Conservation (phyloP, 2,329 filamentous ascomycete species). For the Penicillium frequentans region DNA sequence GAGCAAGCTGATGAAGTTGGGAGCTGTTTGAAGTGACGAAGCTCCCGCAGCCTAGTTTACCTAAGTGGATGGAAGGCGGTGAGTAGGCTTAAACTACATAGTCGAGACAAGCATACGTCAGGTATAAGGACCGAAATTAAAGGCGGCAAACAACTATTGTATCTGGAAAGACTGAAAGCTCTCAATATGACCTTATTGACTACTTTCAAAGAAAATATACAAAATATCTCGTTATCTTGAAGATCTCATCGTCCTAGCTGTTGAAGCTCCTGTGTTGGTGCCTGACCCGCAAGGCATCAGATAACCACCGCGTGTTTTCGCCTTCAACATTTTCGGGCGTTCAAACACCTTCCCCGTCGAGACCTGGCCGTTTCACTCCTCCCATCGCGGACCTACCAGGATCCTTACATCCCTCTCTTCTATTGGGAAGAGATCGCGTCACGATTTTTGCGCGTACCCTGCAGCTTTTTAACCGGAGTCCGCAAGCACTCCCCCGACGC, state of each 20-base stretch:
- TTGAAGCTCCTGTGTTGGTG: conserved; percentile 4
- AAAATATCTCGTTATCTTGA: not conserved
- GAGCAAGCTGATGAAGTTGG: conserved; percentile 14
- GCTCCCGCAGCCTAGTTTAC: conserved; percentile 38
- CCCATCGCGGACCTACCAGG: conserved; percentile 10
- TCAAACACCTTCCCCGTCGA: not conserved
- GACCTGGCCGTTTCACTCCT: conserved; percentile 3
- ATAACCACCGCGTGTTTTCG: conserved; percentile 25
- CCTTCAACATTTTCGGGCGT: conserved; percentile 19
- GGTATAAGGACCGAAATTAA: not conserved
- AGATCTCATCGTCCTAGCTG: not conserved
- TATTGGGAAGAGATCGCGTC: conserved; percentile 26
- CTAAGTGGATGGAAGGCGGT: not conserved
- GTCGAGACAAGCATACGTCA: not conserved
- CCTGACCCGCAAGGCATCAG: conserved; percentile 26
- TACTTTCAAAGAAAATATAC: not conserved
- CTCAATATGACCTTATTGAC: not conserved
- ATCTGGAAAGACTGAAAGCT: not conserved
- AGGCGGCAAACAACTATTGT: not conserved
- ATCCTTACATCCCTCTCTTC: conserved; percentile 17
- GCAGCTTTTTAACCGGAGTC: conserved; percentile 44
- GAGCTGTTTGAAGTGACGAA: conserved; percentile 43
- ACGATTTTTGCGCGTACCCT: conserved; percentile 48
- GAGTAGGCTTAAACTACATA: not conserved
- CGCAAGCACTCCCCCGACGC: conserved; percentile 43